These are phyloP conservation scores for Euphrasia confusa DNA, from an alignment of 257 asterid genomes.

Conservation along the genomic window DNA sequence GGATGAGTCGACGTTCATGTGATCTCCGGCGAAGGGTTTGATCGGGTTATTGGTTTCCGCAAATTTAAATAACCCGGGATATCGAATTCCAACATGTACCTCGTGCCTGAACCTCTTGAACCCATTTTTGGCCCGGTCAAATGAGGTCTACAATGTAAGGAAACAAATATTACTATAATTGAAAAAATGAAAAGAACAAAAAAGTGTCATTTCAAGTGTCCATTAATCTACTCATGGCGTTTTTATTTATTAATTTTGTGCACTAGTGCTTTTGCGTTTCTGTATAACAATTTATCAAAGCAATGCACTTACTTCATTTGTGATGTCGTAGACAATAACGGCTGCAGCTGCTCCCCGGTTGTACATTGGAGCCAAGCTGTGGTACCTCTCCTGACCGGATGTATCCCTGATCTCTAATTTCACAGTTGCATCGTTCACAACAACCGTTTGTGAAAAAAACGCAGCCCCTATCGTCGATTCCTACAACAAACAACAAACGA, in stretches of 20 bases:
- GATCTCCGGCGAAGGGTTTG: no score
- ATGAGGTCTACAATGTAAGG: slow-evolving; percentile 52
- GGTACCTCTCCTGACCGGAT: slow-evolving; percentile 92
- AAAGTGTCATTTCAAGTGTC: slow-evolving; percentile 4
- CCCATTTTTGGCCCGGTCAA: slow-evolving; percentile 89
- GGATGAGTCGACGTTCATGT: no score
- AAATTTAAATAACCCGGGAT: no score
- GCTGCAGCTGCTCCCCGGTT: slow-evolving; percentile 95
- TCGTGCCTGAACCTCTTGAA: slow-evolving; percentile 84
- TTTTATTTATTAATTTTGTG: no score
- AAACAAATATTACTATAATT: slow-evolving; percentile 11
- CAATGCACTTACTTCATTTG: slow-evolving; percentile 55
- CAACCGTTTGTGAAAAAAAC: slow-evolving; percentile 78
- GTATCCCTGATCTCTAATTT: slow-evolving; percentile 93
- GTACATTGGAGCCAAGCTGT: slow-evolving; percentile 90
- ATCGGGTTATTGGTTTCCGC: no score
- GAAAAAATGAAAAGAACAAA: slow-evolving; percentile 12
- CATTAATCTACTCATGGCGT: background rate
- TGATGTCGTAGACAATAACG: slow-evolving; percentile 67
- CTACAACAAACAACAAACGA: slow-evolving; percentile 42
- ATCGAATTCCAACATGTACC: no score
- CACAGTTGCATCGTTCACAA: slow-evolving; percentile 73
- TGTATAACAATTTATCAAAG: background rate
- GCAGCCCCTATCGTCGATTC: slow-evolving; percentile 98
- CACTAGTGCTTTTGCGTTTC: slow-evolving; percentile 3